These are phyloP conservation scores for Ichthyophthirius multifiliis DNA, from an alignment of 169 alveolate genomes.

Conservation along the genomic window DNA sequence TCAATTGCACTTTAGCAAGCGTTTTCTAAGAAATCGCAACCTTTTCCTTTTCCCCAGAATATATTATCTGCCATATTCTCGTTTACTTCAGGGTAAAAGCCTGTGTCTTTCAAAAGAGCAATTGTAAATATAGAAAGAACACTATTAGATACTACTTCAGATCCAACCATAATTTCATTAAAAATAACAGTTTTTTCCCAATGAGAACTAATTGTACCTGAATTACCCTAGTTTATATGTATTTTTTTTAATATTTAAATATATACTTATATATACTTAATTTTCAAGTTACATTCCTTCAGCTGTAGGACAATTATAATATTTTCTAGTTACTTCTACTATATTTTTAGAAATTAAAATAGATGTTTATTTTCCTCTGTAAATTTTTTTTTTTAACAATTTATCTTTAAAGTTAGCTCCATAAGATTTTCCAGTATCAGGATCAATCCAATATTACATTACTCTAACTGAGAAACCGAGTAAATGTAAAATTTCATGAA, in stretches of 20 bases:
- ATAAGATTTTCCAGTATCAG: not conserved
- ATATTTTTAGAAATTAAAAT: conserved; percentile 35
- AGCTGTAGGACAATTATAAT: conserved; percentile 34
- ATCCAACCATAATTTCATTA: conserved; percentile 57
- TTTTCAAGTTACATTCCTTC: conserved; percentile 54
- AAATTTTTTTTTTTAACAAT: not conserved
- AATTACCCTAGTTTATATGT: conserved; percentile 36
- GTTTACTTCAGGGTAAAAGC: conserved; percentile 38
- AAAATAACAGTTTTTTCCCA: conserved; percentile 48
- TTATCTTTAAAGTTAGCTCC: not conserved
- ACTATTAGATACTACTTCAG: not conserved
- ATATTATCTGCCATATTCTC: conserved; percentile 2
- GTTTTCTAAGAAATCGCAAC: conserved; percentile 23
- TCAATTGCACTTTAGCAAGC: not conserved
- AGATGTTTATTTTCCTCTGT: not conserved
- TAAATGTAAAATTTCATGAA: not conserved
- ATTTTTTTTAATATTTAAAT: no score
- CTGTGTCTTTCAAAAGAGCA: conserved; percentile 49
- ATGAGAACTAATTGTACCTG: conserved; percentile 52
- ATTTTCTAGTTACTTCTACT: conserved; percentile 20
- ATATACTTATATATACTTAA: not conserved
- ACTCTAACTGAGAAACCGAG: not conserved
- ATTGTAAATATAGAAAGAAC: conserved; percentile 32
- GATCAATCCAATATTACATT: not conserved
- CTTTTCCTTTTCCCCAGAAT: conserved; percentile 33